Evolutionary conservation across 345 rosid genomes (phyloP), one percentile per base, ranked within the genome.

Genomic region (Brassica incana): DNA sequence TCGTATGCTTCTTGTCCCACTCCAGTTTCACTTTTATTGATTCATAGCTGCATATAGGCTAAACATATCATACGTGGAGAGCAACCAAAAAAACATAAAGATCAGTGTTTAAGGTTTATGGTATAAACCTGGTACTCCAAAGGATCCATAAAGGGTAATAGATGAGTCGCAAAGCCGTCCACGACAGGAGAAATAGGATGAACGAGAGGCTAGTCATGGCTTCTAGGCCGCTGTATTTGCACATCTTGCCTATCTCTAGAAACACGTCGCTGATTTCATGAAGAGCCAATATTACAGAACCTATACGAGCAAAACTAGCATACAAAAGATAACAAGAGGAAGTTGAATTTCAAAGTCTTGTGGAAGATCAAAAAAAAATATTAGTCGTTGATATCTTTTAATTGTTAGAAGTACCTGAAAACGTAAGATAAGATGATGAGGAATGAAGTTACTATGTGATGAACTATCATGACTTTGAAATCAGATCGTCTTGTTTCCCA

Each of bases 401-500:
- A 52, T 20, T 6, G 14, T 59, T 23, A 16, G 12, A 25, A 61
- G 58, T 73, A 93, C 98, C 97, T 90, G 50, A 81, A 83, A 36
- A 89, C 65, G 85, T 89, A 91, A 77, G 98, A 93, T 65, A 89
- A 68, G 60, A 73, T 78, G 67, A 89, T 69, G 66, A 91, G 98
- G 66, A 67, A 52, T 23, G 85, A 69, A 6, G 87, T 82, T 16
- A 86, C 85, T 11, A 94, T 65, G 80, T 91, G 95, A 86, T 93
- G 97, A 75, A 76, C 81, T 90, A 91, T 85, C 76, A 92, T 87
- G 59, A 88, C 87, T 16, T 60, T 58, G 79, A 90, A 89, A 83
- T 91, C 95, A 5, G 87, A 84, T 61, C 92, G 88, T 83, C 88
- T 88, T 45, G 95, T 89, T 81, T 94, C 98, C 97, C 97, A 94